Evolutionary conservation across 148 eudicot genomes (phyloP), one percentile per base, ranked within the genome.

Genomic region (Diospyros lotus): DNA sequence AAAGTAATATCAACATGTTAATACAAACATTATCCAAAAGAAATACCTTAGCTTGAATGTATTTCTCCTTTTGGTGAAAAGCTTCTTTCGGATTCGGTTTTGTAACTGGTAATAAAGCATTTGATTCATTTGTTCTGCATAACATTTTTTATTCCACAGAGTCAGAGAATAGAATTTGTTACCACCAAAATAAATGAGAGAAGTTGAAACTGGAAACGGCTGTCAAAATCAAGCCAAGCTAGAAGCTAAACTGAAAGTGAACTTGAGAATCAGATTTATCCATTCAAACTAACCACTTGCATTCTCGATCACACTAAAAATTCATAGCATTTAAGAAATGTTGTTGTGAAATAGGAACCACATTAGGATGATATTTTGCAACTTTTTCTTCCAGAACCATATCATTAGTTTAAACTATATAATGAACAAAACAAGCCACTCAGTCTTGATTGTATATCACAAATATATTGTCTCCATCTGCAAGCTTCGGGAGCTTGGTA

Each of bases 31-130:
- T 40, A 63, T 13, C 40, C 6, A 15, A 60, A 67, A 18, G 9
- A 17, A 56, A 77, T 87, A 93, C 98, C 98, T 93, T 93, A 76
- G 89, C 83, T 61, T 88, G 94, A 69, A 93, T 88, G 81, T 88
- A 93, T 80, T 83, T 88, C 85, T 93, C 98, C 85, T 89, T 93
- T 73, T 73, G 80, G 59, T 77, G 84, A 79, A 80, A 75, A 18
- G 89, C 83, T 55, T 89, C 98, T 38, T 70, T 71, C n/a, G 90
- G 77, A 46, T 80, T 78, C 65, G 96, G 96, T 80, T 93, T 93
- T 69, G 75, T 71, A 74, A 89, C 71, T 7, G 86, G 64, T 17
- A 75, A 63, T 55, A 75, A 66, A 38, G 76, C 74, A 68, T 71
- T 82, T 70, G 82, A 73, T 64, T 83, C 92, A 66, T 77, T 73